Base-by-base conservation (phyloP, 257 asterid genomes). In the Petunia axillaris region DNA sequence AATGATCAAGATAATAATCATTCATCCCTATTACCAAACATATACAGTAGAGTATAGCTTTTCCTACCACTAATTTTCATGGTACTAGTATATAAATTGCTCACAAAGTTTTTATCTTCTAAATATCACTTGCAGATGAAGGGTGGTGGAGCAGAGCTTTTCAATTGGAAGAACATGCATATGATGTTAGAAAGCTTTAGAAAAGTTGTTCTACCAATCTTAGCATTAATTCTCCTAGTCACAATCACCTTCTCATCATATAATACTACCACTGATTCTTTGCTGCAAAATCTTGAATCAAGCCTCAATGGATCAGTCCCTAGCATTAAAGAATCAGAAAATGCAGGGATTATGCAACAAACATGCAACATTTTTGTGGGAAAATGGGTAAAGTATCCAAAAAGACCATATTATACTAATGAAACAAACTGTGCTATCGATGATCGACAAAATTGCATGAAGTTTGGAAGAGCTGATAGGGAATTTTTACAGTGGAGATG, bases 401-500 rank as follows among this genome's bases (percentile, higher is more conserved):
- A 44, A 11, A 58, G 55, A 13, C 78, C 83, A 15, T 80, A 80
- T 16, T 80, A 67, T 39, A 67, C 83, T 0, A 80, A 80, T 35
- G 67, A 80, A 60, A 68, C 78, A 3, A 44, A 67, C 40, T 67
- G 83, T 57, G 66, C 41, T 58, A 67, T 80, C 8, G 83, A 80
- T 41, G 83, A 80, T 70, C 39, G 83, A 66, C 83, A 80, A 46
- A 80, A 80, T 64, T 80, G 83, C 64, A 80, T 25, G 25, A 25
- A 25, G 25, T 25, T 25, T 25, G 25, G 25, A 25, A 25, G 25
- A 25, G 0, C 25, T 80, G 83, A 80, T 39, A 40, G 8, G 2
- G 83, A 48, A 78, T 80, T 80, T 78, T 37, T 80, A 78, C 66
- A 68, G 25, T 80, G 78, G 78, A 80, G 78, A 43, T 80, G 83